phyloP scores from a whole-genome alignment of 169 alveolate species.

The Cystoisospora suis region DNA sequence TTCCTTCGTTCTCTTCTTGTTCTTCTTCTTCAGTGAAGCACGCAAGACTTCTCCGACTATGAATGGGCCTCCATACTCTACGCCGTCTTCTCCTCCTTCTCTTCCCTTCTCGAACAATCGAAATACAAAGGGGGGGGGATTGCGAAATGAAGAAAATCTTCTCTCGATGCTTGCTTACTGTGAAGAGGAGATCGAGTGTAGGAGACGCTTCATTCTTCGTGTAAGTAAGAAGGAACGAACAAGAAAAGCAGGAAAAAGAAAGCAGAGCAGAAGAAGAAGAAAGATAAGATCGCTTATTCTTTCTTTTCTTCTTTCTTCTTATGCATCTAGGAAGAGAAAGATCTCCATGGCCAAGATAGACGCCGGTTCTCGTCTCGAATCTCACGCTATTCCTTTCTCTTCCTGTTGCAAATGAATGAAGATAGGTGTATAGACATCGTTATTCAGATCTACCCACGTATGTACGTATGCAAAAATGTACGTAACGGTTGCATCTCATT shows the following conservation, averaged over 20 bases:
- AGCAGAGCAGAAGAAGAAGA: background rate
- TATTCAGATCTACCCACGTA: background rate
- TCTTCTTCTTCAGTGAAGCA: background rate
- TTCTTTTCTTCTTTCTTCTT: background rate
- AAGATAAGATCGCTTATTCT: too few relatives aligned
- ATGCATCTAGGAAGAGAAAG: background rate
- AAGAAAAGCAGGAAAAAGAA: background rate
- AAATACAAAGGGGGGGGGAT: background rate
- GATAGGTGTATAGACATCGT: too few relatives aligned
- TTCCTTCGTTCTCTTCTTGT: background rate
- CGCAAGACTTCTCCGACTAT: background rate
- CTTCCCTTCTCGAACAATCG: background rate
- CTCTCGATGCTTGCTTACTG: conserved; percentile 49
- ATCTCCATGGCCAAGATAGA: too few relatives aligned
- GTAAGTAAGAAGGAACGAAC: background rate
- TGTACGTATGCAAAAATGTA: too few relatives aligned
- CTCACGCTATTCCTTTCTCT: too few relatives aligned
- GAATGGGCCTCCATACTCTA: background rate
- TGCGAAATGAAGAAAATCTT: conserved; percentile 30
- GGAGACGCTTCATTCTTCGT: conserved; percentile 34
- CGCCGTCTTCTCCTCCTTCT: background rate
- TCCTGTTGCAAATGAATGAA: background rate
- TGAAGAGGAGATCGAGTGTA: conserved; percentile 46
- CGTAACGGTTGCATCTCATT: background rate
- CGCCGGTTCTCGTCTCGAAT: too few relatives aligned